Evolutionary conservation across 768 basidiomycete genomes (phyloP), one percentile per base, ranked within the genome.

Genomic region (Tremella yokohamensis): DNA sequence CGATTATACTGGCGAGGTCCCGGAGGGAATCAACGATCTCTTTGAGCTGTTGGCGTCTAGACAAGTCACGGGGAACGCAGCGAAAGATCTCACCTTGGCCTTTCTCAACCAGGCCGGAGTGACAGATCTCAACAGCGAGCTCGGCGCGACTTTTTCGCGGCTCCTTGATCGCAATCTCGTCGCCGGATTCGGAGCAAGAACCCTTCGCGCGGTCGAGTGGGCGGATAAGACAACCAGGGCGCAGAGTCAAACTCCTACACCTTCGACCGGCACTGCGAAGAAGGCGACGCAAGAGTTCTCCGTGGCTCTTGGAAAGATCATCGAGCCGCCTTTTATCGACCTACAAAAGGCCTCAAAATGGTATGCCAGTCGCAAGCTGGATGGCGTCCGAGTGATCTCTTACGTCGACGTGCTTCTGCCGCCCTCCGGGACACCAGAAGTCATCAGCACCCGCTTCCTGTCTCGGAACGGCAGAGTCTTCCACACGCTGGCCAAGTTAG

Each of bases 321-420:
- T 74, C 52, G 55, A 66, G 8, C 61, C 66, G 8, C 59, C 60
- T 12, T 61, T 69, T 49, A 45, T 40, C 9, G 58, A 66, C 8
- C 40, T 68, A 7, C 39, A 53, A 7, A 54, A 60, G 44, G 37
- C 34, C 45, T 66, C 15, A 52, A 62, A 52, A 54, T 76, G 74
- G 74, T 72, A 66, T 51, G 74, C 70, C 24, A 70, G 68, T 11
- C 59, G 74, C n/a, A 76, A 76, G 47, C 62, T 76, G 8, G 74
- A 76, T 54, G 74, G 74, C 12, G 70, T 74, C 0, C 54, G 74
- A 22, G 59, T 60, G 40, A 52, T 76, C 16, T 56, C 65, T 11
- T 60, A 69, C 24, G 52, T 76, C 26, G 74, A 76, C 40, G 63
- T 74, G 38, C 22, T 53, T 15, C 18, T 70, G 34, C 61, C 63